Conservation (phyloP, 2,329 filamentous ascomycete species). For the Stachybotrys chartarum region DNA sequence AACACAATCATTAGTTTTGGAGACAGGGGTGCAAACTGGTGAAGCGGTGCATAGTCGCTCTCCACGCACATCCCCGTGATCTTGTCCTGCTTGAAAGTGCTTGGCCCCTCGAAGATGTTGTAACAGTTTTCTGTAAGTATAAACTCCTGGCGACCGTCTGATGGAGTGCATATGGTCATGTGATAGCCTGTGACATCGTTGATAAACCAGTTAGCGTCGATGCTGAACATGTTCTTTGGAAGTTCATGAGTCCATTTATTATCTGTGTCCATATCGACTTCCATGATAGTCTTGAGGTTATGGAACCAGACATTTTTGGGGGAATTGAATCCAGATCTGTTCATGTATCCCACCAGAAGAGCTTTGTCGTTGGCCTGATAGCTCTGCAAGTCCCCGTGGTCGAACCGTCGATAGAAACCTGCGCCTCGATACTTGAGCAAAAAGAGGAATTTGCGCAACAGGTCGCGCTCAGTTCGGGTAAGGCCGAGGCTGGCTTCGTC, state of each 20-base stretch:
- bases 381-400: constrained; percentile 19
- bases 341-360: constrained; percentile 14
- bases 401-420: constrained; percentile 25
- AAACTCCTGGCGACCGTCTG: constrained; percentile 11
- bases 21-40: constrained; percentile 20
- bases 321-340: constrained; percentile 8
- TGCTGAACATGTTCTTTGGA: constrained; percentile 11
- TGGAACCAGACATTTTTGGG: constrained; percentile 22
- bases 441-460: constrained; percentile 37
- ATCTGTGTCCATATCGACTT: constrained; percentile 17
- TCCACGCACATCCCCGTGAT: constrained; percentile 6
- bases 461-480: constrained; percentile 22
- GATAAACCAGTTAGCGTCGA: constrained; percentile 16
- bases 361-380: constrained; percentile 22
- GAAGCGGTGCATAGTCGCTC: constrained; percentile 8
- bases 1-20: constrained; percentile 19
- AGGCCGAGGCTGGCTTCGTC: constrained; percentile 14
- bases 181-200: constrained; percentile 13
- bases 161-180: constrained; percentile 20
- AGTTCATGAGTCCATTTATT: constrained; percentile 11
- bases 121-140: constrained; percentile 14
- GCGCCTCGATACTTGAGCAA: constrained; percentile 35
- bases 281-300: constrained; percentile 16
- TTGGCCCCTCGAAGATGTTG: constrained; percentile 19
- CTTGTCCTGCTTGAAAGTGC: constrained; percentile 5